These are phyloP conservation scores for Aspergillus sp. DNA, from an alignment of 2,329 filamentous ascomycete species.

Conservation along the genomic window DNA sequence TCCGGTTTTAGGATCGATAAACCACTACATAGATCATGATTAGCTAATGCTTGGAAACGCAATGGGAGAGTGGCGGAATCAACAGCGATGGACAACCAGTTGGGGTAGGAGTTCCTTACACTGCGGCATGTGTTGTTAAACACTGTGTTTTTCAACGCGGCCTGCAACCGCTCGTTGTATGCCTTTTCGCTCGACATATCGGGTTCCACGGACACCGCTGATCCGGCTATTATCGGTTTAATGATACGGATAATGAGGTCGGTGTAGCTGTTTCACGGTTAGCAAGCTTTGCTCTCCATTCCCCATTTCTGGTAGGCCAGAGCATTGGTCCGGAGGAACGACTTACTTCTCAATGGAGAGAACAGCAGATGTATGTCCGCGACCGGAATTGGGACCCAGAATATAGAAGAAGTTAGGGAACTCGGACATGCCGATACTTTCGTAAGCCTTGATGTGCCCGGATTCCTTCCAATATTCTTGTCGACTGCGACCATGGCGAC, in stretches of 20 bases:
- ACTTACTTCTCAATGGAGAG: conserved; percentile 19
- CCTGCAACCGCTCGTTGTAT: conserved; percentile 13
- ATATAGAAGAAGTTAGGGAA: conserved; percentile 29
- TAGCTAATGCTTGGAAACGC: not conserved
- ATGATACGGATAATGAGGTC: conserved; percentile 17
- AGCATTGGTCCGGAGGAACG: too few relatives aligned
- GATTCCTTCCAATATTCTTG: conserved; percentile 19
- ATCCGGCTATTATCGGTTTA: conserved; percentile 11
- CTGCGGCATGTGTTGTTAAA: conserved; percentile 15
- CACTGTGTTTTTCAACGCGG: conserved; percentile 14
- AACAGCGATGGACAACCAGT: too few relatives aligned
- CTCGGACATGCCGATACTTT: conserved; percentile 23
- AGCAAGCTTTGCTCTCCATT: not conserved
- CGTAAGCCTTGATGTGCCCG: conserved; percentile 21
- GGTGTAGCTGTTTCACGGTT: conserved; percentile 10
- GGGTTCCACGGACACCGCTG: conserved; percentile 16
- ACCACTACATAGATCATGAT: conserved; percentile 11
- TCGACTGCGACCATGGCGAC: conserved; percentile 18
- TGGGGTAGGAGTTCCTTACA: conserved; percentile 6
- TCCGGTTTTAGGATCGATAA: conserved; percentile 17
- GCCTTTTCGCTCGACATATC: conserved; percentile 14
- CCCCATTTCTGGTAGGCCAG: too few relatives aligned
- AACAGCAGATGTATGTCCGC: conserved; percentile 19
- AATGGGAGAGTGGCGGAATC: too few relatives aligned
- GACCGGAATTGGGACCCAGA: conserved; percentile 20